Conservation (phyloP, 1,139 yeast species). For the Geotrichum europaeum region DNA sequence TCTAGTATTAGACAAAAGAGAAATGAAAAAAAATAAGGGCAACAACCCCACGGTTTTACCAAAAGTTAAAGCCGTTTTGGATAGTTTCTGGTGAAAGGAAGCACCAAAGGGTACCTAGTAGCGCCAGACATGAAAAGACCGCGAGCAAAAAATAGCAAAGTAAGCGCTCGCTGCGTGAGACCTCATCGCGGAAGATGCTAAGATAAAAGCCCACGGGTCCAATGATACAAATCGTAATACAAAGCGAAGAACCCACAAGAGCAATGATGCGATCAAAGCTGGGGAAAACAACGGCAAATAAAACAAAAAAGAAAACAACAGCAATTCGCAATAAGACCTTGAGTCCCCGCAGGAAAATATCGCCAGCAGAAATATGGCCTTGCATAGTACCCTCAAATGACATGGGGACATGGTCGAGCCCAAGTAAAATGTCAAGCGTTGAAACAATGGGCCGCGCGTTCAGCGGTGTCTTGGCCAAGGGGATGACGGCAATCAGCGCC, state of each 20-base stretch:
- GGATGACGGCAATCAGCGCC: slow-evolving; percentile 69
- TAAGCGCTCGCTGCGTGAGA: slow-evolving; percentile 38
- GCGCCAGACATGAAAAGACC: slow-evolving; percentile 27
- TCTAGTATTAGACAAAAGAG: no score
- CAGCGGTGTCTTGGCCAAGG: slow-evolving; percentile 81
- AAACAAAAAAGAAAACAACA: slow-evolving; percentile 42
- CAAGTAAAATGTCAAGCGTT: slow-evolving; percentile 43
- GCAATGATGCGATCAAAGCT: slow-evolving; percentile 81
- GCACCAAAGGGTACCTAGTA: slow-evolving; percentile 32
- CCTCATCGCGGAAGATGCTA: slow-evolving; percentile 46
- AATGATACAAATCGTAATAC: slow-evolving; percentile 73
- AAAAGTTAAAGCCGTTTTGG: no score
- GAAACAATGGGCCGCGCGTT: slow-evolving; percentile 82
- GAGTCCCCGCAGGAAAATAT: slow-evolving; percentile 17
- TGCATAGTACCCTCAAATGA: slow-evolving; percentile 20
- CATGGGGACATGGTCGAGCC: slow-evolving; percentile 36
- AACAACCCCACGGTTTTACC: no score
- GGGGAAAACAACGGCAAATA: slow-evolving; percentile 56
- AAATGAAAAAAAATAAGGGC: no score
- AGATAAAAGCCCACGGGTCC: slow-evolving; percentile 71
- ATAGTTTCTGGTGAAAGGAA: not conserved
- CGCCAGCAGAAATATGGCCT: not conserved
- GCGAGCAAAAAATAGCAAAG: slow-evolving; percentile 44
- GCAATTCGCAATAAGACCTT: slow-evolving; percentile 29
- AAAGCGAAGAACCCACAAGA: slow-evolving; percentile 73